Evolutionary conservation across 441 rosid species (phyloP), one percentile per base, ranked within the genome.

Genomic region (Cnidoscolus chayamansa): DNA sequence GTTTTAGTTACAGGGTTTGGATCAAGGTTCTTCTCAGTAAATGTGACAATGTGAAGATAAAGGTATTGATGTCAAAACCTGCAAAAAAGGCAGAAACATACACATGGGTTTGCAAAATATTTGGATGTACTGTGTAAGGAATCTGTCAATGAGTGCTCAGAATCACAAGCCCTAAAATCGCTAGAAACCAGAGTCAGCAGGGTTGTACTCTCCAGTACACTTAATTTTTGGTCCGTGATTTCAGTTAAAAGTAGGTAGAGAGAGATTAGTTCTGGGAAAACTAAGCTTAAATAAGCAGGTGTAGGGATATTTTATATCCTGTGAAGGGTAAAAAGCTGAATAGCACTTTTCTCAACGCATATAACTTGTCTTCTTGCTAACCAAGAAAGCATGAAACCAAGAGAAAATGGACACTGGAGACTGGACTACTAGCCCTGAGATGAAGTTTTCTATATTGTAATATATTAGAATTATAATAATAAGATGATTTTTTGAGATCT

Each of bases 141-240:
- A 5, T 73, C 16, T 66, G 62, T 61, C 48, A 9, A 51, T 12
- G 43, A 73, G 61, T 25, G 55, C 71, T 51, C 59, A 73, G 88
- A 81, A 81, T 86, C 93, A 73, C 88, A 83, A 74, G 83, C 72
- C 76, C 71, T n/a, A 81, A 86, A 74, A 79, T 72, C 48, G 76
- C 71, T 76, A 75, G 43, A 75, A 60, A 72, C 78, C 87, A 35
- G 50, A 37, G 45, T 70, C 79, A 63, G 40, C 59, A 25, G 50
- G 48, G 56, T 72, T 82, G 88, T 88, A 84, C 89, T 71, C 85
- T 84, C 62, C 75, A 79, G 89, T 86, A 80, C 91, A 3, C 72
- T 20, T 61, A 62, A 32, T 63, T 74, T 74, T 50, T 77, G 72
- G 85, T 73, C 90, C 87, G 89, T 88, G 89, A 83, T 79, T 81